Base-by-base conservation (phyloP, 495 filamentous ascomycete genomes). In the Xylaria grammica region DNA sequence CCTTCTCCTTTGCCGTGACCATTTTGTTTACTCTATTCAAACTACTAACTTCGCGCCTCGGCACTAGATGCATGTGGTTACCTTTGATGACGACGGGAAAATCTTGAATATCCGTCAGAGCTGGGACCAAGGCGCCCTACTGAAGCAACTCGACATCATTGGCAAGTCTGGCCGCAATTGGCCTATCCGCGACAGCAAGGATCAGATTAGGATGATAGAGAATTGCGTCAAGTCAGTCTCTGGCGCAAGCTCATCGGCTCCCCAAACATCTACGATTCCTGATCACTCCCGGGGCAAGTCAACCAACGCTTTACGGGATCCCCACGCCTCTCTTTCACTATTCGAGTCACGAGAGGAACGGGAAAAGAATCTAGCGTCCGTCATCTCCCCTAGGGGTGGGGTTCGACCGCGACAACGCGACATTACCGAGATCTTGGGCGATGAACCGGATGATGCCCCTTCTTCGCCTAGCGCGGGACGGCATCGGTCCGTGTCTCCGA, bases 71-170 rank as follows among this genome's bases (percentile, higher is more conserved):
- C 95, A 99, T 80, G 87, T 98, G 56, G 95, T 98, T 67, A 85
- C 86, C 44, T 97, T 97, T 79, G 86, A 96, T 71, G 66, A 77
- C 44, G 71, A 89, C 44, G 84, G 88, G 65, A 90, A 92, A 74
- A 97, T 99, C 75, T 77, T 84, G 66, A 90, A 92, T 70, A 89
- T 97, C 67, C 90, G 93, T 58, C 86, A 94, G 63, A 90, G 90
- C 75, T 99, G 95, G 95, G 95, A 99, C 74, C 96, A 98, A 77
- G 94, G 87, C 27, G 92, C 92, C 56, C 85, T 98, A 9, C 83
- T 99, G 64, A 98, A 95, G 77, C 89, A 94, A 73, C 86, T 97
- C 56, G 93, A 97, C 68, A 89, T 97, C 32, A 98, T 99, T 77
- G 95, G 95, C 61, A 86, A 87, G 67, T 88, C 91, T 27, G 91